Base-by-base conservation (phyloP, 129 eudicot species). In the Flaveria linearis region DNA sequence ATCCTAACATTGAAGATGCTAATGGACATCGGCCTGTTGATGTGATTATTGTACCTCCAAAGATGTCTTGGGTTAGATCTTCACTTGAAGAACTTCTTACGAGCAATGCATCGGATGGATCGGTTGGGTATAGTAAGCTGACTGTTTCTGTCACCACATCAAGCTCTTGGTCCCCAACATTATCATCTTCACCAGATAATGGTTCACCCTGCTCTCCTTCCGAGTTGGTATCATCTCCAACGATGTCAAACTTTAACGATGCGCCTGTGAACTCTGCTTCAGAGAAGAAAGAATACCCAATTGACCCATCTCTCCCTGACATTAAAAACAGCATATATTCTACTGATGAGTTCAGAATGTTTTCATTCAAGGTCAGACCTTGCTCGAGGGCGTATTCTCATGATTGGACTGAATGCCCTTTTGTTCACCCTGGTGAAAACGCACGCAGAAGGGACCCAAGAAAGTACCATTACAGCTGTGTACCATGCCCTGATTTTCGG, bases 321-420 rank as follows among this genome's bases (percentile, higher is more conserved):
- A 91, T 91, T 2, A 85, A 89, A 73, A 88, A 91, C 70, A 87
- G 97, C 72, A 87, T 89, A 9, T 91, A 83, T 67, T 82, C 92
- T 18, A 87, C 97, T 23, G 97, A 91, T 71, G 97, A 91, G 82
- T 91, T 91, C 51, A 87, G 97, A 14, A 91, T 91, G 97, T 91
- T 86, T 73, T 89, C 96, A 1, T 91, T 91, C 78, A 91, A 91
- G 84, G 92, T 91, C 64, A 74, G 92, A 39, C 97, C 97, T 22
- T 91, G 97, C 55, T 91, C 97, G 13, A 78, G 97, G 51, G 97
- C 97, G 4, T 91, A 91, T 61, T 91, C 97, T 3, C 97, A 91
- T 76, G 97, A 91, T 69, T 91, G 97, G 97, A 91, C 97, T 0
- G 97, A 91, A 76, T 91, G 97, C 66, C 97, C 97, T 3, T 91